Conservation (phyloP, 2,329 filamentous ascomycete species). For the Cadophora gregata region DNA sequence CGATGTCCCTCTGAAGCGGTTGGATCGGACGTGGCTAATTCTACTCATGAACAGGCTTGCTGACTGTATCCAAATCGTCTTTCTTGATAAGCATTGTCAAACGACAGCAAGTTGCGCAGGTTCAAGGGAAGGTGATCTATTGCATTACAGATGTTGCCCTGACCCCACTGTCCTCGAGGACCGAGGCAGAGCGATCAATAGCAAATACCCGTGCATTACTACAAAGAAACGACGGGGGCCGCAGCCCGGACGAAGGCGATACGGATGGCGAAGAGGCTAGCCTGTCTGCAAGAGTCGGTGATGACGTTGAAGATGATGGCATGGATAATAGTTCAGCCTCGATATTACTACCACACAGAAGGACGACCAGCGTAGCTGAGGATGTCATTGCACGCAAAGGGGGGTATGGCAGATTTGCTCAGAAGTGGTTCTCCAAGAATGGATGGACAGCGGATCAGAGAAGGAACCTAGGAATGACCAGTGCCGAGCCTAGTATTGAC, state of each 20-base stretch:
- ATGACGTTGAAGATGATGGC: conserved; percentile 53
- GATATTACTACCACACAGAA: conserved; percentile 31
- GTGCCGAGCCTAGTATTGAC: conserved; percentile 39
- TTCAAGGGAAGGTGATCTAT: conserved; percentile 83
- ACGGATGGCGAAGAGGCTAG: conserved; percentile 55
- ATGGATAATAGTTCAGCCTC: conserved; percentile 11
- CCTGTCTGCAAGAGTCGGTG: conserved; percentile 41
- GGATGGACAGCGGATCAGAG: conserved; percentile 79
- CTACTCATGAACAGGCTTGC: conserved; percentile 64
- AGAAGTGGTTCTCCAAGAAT: conserved; percentile 87
- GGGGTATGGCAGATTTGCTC: conserved; percentile 86
- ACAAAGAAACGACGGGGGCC: conserved; percentile 44
- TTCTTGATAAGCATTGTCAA: conserved; percentile 88
- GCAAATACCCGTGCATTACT: conserved; percentile 59
- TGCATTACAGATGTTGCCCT: conserved; percentile 87
- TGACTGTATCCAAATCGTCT: conserved; percentile 79
- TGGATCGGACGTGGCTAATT: conserved; percentile 26
- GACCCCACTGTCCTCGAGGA: conserved; percentile 82
- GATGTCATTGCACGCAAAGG: conserved; percentile 86
- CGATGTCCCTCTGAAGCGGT: neutral
- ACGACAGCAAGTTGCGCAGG: conserved; percentile 86
- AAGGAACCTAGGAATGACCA: conserved; percentile 71
- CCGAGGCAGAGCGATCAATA: conserved; percentile 77
- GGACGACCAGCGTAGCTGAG: conserved; percentile 73
- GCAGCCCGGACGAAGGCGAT: conserved; percentile 47